Conservation (phyloP, 1,284 basidiomycete genomes). For the Ceratobasidium sp. region DNA sequence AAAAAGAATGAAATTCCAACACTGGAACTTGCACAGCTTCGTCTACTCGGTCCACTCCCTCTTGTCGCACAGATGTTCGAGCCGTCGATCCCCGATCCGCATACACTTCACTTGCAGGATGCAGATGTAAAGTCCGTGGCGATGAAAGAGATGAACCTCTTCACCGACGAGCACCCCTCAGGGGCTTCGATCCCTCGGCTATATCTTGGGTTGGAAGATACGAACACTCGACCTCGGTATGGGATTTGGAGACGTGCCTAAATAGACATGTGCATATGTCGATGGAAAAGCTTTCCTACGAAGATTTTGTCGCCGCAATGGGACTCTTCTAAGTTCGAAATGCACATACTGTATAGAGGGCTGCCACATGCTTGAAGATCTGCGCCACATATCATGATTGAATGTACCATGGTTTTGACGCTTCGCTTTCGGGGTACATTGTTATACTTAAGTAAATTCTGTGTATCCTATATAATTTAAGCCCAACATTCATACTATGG, state of each 20-base stretch:
- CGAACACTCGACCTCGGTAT: background rate
- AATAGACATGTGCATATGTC: too few relatives aligned
- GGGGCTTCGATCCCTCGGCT: background rate
- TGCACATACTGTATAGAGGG: too few relatives aligned
- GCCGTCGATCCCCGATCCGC: background rate
- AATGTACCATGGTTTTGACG: too few relatives aligned
- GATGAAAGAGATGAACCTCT: background rate
- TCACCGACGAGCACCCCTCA: background rate
- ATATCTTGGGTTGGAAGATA: background rate
- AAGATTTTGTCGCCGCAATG: too few relatives aligned
- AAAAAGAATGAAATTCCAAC: too few relatives aligned
- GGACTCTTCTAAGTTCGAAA: too few relatives aligned
- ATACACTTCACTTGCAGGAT: background rate
- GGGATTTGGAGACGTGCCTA: background rate
- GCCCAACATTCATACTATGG: background rate
- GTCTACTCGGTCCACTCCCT: background rate
- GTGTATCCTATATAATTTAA: background rate
- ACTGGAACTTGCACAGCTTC: background rate
- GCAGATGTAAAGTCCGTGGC: background rate
- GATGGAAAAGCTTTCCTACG: too few relatives aligned
- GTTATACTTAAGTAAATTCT: background rate
- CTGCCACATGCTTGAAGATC: too few relatives aligned
- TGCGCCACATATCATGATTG: too few relatives aligned
- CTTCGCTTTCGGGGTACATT: too few relatives aligned
- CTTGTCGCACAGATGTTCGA: background rate